These are phyloP conservation scores for Gossypium ekmanianum DNA, from an alignment of 345 rosid genomes.

Conservation along the genomic window DNA sequence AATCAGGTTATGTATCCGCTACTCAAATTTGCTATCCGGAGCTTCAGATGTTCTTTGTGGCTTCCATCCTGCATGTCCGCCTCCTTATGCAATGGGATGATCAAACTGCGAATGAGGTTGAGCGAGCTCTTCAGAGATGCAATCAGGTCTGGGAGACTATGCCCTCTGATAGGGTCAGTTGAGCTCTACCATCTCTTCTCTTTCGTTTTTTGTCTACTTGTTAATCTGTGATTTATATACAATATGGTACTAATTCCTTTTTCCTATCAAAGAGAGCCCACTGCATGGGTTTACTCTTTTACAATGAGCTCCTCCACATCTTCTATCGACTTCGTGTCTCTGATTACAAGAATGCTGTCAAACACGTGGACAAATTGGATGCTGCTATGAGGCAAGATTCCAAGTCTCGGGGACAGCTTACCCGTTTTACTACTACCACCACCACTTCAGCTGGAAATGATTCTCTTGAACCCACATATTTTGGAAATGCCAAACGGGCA, in stretches of 20 bases:
- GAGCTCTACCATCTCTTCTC: not conserved
- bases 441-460: constrained; percentile 32
- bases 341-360: constrained; percentile 85
- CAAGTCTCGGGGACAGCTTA: constrained; percentile 54
- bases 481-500: constrained; percentile 51
- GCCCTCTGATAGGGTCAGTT: constrained; percentile 63
- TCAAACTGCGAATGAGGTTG: constrained; percentile 59
- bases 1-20: constrained; percentile 60
- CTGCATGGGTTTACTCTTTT: constrained; percentile 79
- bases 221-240: not conserved
- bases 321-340: constrained; percentile 79
- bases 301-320: constrained; percentile 83
- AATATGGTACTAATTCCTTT: constrained; percentile 2
- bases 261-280: constrained; percentile 47
- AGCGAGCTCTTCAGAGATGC: constrained; percentile 59
- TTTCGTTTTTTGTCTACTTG: not conserved
- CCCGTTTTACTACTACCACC: constrained; percentile 17
- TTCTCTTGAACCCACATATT: constrained; percentile 54
- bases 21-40: constrained; percentile 62
- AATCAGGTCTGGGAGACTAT: constrained; percentile 72
- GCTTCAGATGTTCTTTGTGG: constrained; percentile 91
- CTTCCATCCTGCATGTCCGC: constrained; percentile 81
- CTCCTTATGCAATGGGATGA: constrained; percentile 84
- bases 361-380: constrained; percentile 86
- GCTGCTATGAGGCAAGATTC: constrained; percentile 76